Evolutionary conservation across 306 rosid species (phyloP).

Genomic region (Psophocarpus tetragonolobus): DNA sequence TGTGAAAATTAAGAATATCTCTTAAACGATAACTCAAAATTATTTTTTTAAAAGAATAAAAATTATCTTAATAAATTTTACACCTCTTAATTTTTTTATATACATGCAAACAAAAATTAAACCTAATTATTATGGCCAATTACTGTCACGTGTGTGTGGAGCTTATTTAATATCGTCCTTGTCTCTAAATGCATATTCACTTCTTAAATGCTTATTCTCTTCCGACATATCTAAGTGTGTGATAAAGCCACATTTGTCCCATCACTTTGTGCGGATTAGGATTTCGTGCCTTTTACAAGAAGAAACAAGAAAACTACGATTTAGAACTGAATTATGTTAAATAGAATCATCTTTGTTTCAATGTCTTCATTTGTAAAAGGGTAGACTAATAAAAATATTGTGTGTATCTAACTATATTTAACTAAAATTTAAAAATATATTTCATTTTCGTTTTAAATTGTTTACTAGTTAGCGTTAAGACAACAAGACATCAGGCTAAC

Average conservation of each 20-base stretch:
- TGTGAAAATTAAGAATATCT: neutral
- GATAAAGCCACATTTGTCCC: slow-evolving; percentile 38
- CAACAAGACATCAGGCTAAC: too few species aligned
- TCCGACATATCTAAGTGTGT: slow-evolving; percentile 50
- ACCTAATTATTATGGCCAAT: neutral
- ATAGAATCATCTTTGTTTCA: slow-evolving; percentile 4
- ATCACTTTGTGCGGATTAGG: slow-evolving; percentile 33
- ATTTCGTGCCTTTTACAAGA: slow-evolving; percentile 1
- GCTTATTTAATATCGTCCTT: neutral
- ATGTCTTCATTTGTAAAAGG: too few species aligned
- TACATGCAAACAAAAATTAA: neutral
- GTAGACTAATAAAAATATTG: too few species aligned
- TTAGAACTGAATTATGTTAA: neutral
- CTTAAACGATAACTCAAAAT: neutral
- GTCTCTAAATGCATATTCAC: slow-evolving; percentile 29
- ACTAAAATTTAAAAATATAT: too few species aligned
- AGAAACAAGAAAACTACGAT: neutral
- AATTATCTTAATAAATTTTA: neutral
- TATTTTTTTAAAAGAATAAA: neutral
- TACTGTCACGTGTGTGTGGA: neutral
- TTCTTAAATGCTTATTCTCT: slow-evolving; percentile 36
- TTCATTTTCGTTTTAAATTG: too few species aligned
- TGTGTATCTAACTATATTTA: too few species aligned
- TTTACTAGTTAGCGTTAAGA: too few species aligned
- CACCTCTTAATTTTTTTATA: neutral